phyloP scores from a whole-genome alignment of 768 basidiomycete genomes.

The Chalciporus piperatus region DNA sequence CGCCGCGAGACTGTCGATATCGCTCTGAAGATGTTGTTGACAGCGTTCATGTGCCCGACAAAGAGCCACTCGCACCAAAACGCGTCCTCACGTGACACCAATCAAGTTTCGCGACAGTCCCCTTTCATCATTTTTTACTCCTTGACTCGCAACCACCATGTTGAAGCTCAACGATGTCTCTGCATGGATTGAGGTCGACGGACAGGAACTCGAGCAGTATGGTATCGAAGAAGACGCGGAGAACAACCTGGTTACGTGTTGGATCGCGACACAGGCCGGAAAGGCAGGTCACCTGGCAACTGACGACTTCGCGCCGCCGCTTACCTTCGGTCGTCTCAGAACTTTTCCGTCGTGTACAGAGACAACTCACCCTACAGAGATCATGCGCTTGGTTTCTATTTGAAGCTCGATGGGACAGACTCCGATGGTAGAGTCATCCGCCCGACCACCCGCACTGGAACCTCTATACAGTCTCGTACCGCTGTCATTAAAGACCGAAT shows the following conservation, averaged over 20 bases:
- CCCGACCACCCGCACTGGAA: background rate
- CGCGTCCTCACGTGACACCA: conserved; percentile 19
- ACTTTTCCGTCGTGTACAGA: conserved; percentile 25
- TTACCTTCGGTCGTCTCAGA: conserved; percentile 12
- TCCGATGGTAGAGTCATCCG: conserved; percentile 5
- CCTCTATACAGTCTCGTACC: conserved; percentile 1
- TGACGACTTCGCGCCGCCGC: background rate
- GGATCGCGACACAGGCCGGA: conserved; percentile 26
- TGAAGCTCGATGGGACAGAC: conserved; percentile 20
- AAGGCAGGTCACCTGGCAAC: conserved; percentile 20
- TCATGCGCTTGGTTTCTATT: conserved; percentile 1
- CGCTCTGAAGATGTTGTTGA: background rate
- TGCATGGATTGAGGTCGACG: conserved; percentile 31
- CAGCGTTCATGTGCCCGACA: background rate
- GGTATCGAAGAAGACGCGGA: conserved; percentile 17
- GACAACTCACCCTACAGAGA: conserved; percentile 10
- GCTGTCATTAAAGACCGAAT: background rate
- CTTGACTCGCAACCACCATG: conserved; percentile 13
- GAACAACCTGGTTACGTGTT: conserved; percentile 24
- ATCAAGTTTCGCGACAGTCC: background rate
- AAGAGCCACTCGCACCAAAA: background rate
- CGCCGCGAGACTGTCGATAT: conserved; percentile 6
- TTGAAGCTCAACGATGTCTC: conserved; percentile 17
- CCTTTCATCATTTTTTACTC: background rate
- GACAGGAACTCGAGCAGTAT: conserved; percentile 24